These are phyloP conservation scores for Saturnispora serradocipensis DNA, from an alignment of 805 yeast genomes.

Conservation along the genomic window DNA sequence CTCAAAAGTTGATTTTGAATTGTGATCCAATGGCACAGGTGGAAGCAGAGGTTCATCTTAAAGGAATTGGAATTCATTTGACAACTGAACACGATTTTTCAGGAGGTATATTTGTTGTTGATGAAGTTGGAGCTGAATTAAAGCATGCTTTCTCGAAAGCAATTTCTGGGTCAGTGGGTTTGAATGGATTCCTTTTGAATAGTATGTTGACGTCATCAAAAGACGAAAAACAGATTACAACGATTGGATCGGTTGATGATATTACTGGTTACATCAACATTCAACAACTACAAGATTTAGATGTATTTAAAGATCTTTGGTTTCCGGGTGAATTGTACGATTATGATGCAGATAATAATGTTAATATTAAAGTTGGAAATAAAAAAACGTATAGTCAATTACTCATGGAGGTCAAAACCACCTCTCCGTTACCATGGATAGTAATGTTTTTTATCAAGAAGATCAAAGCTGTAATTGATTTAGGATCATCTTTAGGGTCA, in stretches of 20 bases:
- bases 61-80: constrained; percentile 52
- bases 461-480: constrained; percentile 50
- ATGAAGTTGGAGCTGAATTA: constrained; percentile 57
- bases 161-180: constrained; percentile 59
- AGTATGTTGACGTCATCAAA: constrained; percentile 37
- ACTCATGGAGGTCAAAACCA: constrained; percentile 48
- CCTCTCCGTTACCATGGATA: constrained; percentile 69
- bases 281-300: constrained; percentile 81
- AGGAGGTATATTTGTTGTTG: constrained; percentile 37
- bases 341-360: constrained; percentile 4
- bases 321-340: constrained; percentile 36
- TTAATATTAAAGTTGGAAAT: neutral
- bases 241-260: constrained; percentile 41
- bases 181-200: constrained; percentile 39
- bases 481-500: constrained; percentile 79
- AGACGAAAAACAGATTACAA: constrained; percentile 33
- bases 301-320: constrained; percentile 80
- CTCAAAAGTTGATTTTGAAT: constrained; percentile 68
- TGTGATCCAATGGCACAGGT: constrained; percentile 95
- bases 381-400: constrained; percentile 34
- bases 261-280: constrained; percentile 59
- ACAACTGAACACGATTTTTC: constrained; percentile 39
- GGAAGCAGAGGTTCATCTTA: constrained; percentile 71
- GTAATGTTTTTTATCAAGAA: constrained; percentile 47
- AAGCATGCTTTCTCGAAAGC: constrained; percentile 91